phyloP scores from a whole-genome alignment of 2,329 filamentous ascomycete species.

The Blastomyces gilchristii region DNA sequence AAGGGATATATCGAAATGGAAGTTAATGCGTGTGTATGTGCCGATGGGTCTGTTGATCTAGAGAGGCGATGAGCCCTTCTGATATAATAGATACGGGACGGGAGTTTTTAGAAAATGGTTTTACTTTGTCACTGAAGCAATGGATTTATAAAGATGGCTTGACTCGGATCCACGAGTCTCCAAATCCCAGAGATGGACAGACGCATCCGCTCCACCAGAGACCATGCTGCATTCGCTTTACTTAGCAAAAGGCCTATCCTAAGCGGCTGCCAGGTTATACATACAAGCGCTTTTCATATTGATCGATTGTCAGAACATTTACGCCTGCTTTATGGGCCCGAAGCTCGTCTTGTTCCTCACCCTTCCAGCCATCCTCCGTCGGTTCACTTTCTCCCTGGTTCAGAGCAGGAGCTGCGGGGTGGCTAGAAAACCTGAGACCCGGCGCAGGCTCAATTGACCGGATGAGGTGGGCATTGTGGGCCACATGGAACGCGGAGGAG shows the following conservation, averaged over 20 bases:
- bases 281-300: conserved; percentile 67
- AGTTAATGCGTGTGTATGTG: conserved; percentile 38
- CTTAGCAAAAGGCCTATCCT: neutral
- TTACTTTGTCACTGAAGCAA: conserved; percentile 35
- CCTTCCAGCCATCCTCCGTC: conserved; percentile 11
- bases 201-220: conserved; percentile 76
- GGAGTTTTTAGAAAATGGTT: conserved; percentile 7
- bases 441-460: conserved; percentile 59
- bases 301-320: conserved; percentile 68
- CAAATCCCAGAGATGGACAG: conserved; percentile 79
- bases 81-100: conserved; percentile 6
- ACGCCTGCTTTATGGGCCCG: conserved; percentile 66
- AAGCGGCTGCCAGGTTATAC: conserved; percentile 19
- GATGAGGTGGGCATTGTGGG: conserved; percentile 56
- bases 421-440: conserved; percentile 60
- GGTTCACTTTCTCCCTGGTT: conserved; percentile 10
- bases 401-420: conserved; percentile 26
- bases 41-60: conserved; percentile 26
- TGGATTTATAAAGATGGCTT: conserved; percentile 45
- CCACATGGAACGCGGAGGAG: conserved; percentile 54
- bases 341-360: conserved; percentile 21
- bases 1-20: conserved; percentile 41
- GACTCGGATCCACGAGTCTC: conserved; percentile 46
- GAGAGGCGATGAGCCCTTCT: conserved; percentile 4
- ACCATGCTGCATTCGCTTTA: conserved; percentile 48